Evolutionary conservation across 371 early-diverging fungal species (phyloP), one percentile per base, ranked within the genome.

Genomic region (Mucor circinelloides): DNA sequence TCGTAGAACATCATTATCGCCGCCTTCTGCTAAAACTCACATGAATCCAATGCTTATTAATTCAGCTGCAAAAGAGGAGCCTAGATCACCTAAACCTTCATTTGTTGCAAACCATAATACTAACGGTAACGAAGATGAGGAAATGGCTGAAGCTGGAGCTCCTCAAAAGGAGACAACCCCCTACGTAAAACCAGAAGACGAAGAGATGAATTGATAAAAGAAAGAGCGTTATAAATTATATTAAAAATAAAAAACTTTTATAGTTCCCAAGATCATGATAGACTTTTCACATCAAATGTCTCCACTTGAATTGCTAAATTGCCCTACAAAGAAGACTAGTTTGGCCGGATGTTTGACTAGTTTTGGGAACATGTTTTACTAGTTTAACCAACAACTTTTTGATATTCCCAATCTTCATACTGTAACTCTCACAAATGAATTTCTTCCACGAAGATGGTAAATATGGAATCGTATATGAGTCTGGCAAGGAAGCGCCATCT

Each of bases 371-470:
- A 36, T 10, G 10, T 36, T 36, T 36, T 36, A 10, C 36, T 36
- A 36, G 36, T 36, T 36, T 36, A 36, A 36, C 36, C 36, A 36
- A 36, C 36, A 7, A 7, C 10, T 36, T 36, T 36, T 36, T 5
- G 36, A 36, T 36, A 10, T 36, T 36, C 42, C 63, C 38, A 54
- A n/a, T 44, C 46, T 58, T 58, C 46, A 32, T 42, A 40, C 27
- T 15, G 27, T 50, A 48, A 21, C 34, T 23, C 48, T 12, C 52
- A 28, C 15, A 25, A 31, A 64, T 64, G 58, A 64, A 64, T 56
- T 42, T 55, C 31, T 64, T 64, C 42, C 21, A 42, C 40, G 31
- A 64, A 64, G 55, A 64, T 28, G 48, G 58, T 23, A 64, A 46
- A 58, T 44, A 48, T 7, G 13, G 48, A 32, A 64, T 58, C 40